Percentiles rank a stretch among this genome's conserved stretches.
Evolutionary conservation across 2,329 filamentous ascomycete genomes (phyloP).

Genomic region (Sordariomycetes sp.): DNA sequence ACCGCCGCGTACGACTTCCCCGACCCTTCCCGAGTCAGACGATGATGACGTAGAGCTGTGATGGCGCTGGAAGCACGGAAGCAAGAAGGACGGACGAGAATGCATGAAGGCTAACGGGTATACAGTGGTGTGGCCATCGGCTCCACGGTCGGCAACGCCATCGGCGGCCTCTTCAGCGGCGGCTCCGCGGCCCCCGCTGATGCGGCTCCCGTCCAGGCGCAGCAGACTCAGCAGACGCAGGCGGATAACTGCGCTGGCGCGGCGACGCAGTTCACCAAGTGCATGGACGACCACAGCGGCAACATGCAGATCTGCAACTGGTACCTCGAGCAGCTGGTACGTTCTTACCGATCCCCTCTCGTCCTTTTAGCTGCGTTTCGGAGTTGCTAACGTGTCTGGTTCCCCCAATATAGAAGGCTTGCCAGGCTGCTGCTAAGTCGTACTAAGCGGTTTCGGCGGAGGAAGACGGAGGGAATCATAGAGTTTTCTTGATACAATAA

Average conservation of each 20-base stretch:
- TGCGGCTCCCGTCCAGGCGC: conserved; percentile 29
- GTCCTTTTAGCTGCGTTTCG: conserved; percentile 1
- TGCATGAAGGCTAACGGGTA: not conserved
- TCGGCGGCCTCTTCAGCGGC: conserved; percentile 77
- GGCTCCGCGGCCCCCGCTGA: conserved; percentile 37
- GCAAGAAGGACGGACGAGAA: too few relatives aligned
- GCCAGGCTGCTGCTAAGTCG: conserved; percentile 62
- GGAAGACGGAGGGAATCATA: not conserved
- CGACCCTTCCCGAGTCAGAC: not conserved
- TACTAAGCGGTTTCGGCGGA: conserved; percentile 34
- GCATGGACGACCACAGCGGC: conserved; percentile 90
- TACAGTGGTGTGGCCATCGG: conserved; percentile 88
- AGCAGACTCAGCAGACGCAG: conserved; percentile 38
- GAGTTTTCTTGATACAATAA: conserved; percentile 3
- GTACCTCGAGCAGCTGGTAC: conserved; percentile 84
- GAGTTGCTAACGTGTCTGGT: conserved; percentile 2
- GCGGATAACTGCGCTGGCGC: conserved; percentile 55
- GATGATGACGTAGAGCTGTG: not conserved
- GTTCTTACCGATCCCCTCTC: conserved; percentile 14
- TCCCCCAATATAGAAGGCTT: conserved; percentile 49
- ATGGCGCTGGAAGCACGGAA: not conserved
- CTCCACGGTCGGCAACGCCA: conserved; percentile 87
- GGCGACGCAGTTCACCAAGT: conserved; percentile 78
- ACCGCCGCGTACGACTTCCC: conserved; percentile 75
- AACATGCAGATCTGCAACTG: conserved; percentile 94